Base-by-base conservation (phyloP, 805 yeast species). In the Spathaspora passalidarum region DNA sequence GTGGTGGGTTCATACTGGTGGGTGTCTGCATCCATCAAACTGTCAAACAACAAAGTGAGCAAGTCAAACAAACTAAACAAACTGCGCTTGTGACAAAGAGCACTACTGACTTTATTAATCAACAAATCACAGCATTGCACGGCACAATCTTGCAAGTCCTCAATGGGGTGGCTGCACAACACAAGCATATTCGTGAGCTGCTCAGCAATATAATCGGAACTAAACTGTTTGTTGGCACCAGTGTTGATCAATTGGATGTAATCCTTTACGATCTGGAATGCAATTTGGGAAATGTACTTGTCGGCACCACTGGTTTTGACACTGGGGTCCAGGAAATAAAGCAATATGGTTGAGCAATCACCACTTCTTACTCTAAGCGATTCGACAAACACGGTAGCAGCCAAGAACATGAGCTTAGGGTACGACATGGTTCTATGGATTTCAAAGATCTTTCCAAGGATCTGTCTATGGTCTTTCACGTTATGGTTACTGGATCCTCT, bases 241-340 rank as follows among this genome's bases (percentile, higher is more conserved):
- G 68, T 61, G 37, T 76, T 69, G n/a, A 82, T 70, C 16, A 75
- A 61, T 21, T 65, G 63, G 36, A 84, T 71, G 56, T 75, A 90
- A 52, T 78, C 81, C 34, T 75, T 73, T 21, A 81, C 76, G 43
- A 86, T 73, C 41, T 78, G 73, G 49, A 73, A 73, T 0, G 92
- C 80, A 48, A 92, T 78, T 4, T 76, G 74, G 0, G 84, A 84
- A 62, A 91, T 77, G 48, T 78, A 81, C 50, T 78, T 83, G 45
- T 84, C 87, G 11, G 89, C 77, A 8, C 84, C 88, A 32, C 87
- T 73, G 19, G 77, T 78, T 32, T 76, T 72, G 14, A 59, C 52
- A 0, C 95, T 84, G 2, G 96, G 94, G 59, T 94, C 98, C 1
- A 94, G 86, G 54, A 86, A 84, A 65, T 94, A 94, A 34, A 76